These are phyloP conservation scores for Bruguiera gymnorhiza DNA, from an alignment of 345 rosid species.

Conservation along the genomic window DNA sequence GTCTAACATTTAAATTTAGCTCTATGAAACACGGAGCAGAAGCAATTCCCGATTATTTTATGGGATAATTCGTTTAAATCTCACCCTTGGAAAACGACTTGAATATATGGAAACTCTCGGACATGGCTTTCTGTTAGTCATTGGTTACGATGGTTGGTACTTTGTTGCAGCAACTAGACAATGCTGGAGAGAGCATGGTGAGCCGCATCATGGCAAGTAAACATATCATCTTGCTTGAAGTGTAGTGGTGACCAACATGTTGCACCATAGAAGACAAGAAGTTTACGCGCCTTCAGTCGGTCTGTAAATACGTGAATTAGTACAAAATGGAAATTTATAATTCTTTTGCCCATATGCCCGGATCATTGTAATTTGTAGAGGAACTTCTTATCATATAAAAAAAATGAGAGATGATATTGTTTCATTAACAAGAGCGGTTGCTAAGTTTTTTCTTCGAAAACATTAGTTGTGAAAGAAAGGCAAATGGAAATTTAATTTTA, in stretches of 20 bases:
- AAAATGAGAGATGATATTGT: conserved; percentile 4
- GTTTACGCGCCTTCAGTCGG: conserved; percentile 2
- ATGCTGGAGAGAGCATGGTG: conserved; percentile 22
- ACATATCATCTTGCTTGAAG: conserved; percentile 28
- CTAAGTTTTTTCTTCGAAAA: not conserved
- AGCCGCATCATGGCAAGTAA: conserved; percentile 20
- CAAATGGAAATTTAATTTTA: not conserved
- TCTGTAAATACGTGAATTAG: conserved; percentile 33
- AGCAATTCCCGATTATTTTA: too few relatives aligned
- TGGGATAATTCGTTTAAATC: too few relatives aligned
- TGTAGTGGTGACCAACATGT: conserved; percentile 14
- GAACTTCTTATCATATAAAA: conserved; percentile 3
- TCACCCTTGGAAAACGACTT: too few relatives aligned
- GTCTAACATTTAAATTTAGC: too few relatives aligned
- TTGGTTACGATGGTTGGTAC: too few relatives aligned
- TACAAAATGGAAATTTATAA: conserved; percentile 32
- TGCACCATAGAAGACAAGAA: not conserved
- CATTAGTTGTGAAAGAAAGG: not conserved
- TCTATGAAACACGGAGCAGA: too few relatives aligned
- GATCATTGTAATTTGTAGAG: conserved; percentile 14
- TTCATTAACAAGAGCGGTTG: conserved; percentile 21
- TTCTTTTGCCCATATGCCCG: conserved; percentile 47
- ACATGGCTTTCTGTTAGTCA: too few relatives aligned
- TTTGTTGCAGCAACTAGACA: conserved; percentile 34
- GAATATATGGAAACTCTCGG: too few relatives aligned